Evolutionary conservation across 305 asterid species (phyloP), one percentile per base, ranked within the genome.

Genomic region (Nicotiana rustica): DNA sequence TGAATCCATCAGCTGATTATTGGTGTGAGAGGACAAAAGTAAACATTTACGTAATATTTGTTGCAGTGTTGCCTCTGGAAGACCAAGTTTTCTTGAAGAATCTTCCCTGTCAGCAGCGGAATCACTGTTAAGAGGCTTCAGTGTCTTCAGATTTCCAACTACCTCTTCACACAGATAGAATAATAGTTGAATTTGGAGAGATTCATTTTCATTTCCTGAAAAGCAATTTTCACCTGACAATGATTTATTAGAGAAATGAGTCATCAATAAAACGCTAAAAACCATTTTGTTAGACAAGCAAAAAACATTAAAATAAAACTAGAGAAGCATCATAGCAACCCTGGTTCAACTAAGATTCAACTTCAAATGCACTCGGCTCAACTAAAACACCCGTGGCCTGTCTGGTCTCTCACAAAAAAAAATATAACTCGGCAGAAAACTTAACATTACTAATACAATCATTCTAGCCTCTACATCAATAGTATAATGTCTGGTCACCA

Each of bases 11-110:
- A 93, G 87, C 77, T 67, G 87, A 69, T 86, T 87, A 90, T 91
- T 89, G 56, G 87, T 81, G 18, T 89, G 85, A 84, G 89, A 82
- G 65, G 93, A 90, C 60, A 89, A 49, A 82, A 87, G 65, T 15
- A 96, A 94, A 49, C 97, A 93, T 89, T 91, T 96, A 15, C 83
- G 88, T 6, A 96, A 85, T 61, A 96, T 84, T 56, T 90, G 90
- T 2, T 71, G 80, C 17, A 88, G 79, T 8, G 90, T 87, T 77
- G 81, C 81, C 83, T 86, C 89, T 1, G 92, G 79, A 55, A 91
- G 87, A 70, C 64, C 66, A 49, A 79, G 80, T 78, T 84, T 88
- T 21, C 71, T 81, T 59, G 75, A 78, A 79, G 93, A 84, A 80
- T 41, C 82, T 84, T 83, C 87, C 77, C 52, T 7, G 75, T 88